phyloP scores from a whole-genome alignment of 345 rosid genomes.

The Eucalyptus brandiana region DNA sequence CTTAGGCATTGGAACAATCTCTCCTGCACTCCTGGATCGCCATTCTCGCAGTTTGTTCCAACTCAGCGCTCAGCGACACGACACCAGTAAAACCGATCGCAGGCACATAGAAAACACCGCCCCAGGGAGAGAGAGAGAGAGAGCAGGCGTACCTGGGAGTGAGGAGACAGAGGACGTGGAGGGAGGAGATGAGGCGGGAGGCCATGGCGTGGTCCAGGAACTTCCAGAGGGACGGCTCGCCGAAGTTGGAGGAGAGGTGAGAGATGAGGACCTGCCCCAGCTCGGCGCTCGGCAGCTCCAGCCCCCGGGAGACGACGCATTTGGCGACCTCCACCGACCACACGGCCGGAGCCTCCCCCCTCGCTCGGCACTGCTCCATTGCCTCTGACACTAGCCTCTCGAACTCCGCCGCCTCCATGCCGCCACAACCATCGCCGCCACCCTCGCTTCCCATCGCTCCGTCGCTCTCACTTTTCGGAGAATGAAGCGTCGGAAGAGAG shows the following conservation, averaged over 20 bases:
- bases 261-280: conserved; percentile 27
- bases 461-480: not conserved
- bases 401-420: not conserved
- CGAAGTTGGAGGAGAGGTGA: conserved; percentile 29
- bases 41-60: not conserved
- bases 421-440: not conserved
- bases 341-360: not conserved
- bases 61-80: not conserved
- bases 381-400: conserved; percentile 2
- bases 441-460: not conserved
- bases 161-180: conserved; percentile 46
- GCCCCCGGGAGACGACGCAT: conserved; percentile 4
- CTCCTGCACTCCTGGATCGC: not conserved
- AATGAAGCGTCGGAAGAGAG: not conserved
- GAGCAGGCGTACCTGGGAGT: conserved; percentile 8
- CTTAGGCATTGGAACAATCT: not conserved
- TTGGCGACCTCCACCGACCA: conserved; percentile 25
- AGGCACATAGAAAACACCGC: not conserved
- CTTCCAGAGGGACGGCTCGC: conserved; percentile 42
- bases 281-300: conserved; percentile 21
- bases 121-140: not conserved
- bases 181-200: conserved; percentile 24
- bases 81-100: not conserved
- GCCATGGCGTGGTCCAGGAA: conserved; percentile 30
- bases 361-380: not conserved